Evolutionary conservation across 2,329 filamentous ascomycete species (phyloP), one percentile per base, ranked within the genome.

Genomic region (Scytalidium lignicola): DNA sequence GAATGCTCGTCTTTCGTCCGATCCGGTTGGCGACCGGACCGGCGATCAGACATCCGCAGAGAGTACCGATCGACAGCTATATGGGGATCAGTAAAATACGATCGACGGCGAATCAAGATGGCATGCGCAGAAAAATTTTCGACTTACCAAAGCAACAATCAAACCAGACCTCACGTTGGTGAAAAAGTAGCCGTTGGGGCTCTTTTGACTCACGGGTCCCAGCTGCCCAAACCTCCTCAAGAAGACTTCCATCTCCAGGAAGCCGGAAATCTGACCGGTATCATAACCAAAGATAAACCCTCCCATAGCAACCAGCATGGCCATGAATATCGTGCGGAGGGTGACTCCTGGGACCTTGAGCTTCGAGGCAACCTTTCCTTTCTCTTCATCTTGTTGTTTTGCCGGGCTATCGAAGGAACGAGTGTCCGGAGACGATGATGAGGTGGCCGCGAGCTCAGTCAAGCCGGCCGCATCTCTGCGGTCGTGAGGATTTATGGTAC

Each of bases 31-130:
- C 79, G 21, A 87, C 67, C n/a, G 80, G 82, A 73, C 87, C 88
- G 49, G 85, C 88, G 54, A 88, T 81, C 57, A 92, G 64, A 45
- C 79, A 84, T 64, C 88, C 88, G 52, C 90, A 85, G 74, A 92
- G 90, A 56, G 88, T 91, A 70, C 86, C 86, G 63, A 64, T 81
- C 26, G 88, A 92, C 44, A 92, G 78, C 55, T 76, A 77, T 56
- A 65, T 10, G 17, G 80, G 79, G 10, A 74, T 71, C 40, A 74
- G 56, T 10, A 82, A 63, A 41, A 79, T 79, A 40, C 81, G 55
- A 32, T 82, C 62, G 20, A 74, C 76, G 12, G 79, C 79, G 46
- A 79, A 70, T 43, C 26, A 10, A 41, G 40, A 41, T 37, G n/a
- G n/a, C n/a, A n/a, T n/a, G n/a, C n/a, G n/a, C n/a, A n/a, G n/a